Conservation (phyloP, 129 eudicot genomes). For the Smallanthus sonchifolius region DNA sequence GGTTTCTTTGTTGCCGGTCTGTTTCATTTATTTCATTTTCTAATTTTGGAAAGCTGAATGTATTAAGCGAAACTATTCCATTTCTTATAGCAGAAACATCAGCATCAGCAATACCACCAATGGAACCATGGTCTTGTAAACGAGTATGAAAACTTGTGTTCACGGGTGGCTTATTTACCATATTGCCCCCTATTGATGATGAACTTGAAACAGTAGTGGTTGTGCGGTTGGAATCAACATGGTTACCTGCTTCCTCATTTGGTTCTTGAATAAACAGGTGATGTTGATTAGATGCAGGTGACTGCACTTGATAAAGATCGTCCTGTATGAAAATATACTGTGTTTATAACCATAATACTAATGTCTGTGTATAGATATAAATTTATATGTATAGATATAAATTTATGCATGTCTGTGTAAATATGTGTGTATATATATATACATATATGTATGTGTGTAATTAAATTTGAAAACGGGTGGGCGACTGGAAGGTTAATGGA, state of each 20-base stretch:
- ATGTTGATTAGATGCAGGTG: slow-evolving; percentile 34
- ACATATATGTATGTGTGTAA: not conserved
- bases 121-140: slow-evolving; percentile 24
- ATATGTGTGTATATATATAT: no score
- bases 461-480: not conserved
- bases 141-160: slow-evolving; percentile 15
- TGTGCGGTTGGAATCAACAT: slow-evolving; percentile 19
- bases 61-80: slow-evolving; percentile 19
- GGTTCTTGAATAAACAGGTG: slow-evolving; percentile 18
- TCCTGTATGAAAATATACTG: slow-evolving; percentile 33
- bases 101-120: slow-evolving; percentile 14
- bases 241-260: slow-evolving; percentile 28
- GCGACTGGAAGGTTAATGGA: not conserved
- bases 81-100: slow-evolving; percentile 29
- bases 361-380: not conserved
- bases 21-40: slow-evolving; percentile 23
- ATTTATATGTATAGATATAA: no score
- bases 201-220: slow-evolving; percentile 37
- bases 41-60: slow-evolving; percentile 29
- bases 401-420: no score
- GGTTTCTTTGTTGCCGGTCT: slow-evolving; percentile 24
- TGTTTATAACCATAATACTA: slow-evolving; percentile 6
- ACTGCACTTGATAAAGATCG: slow-evolving; percentile 25
- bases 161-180: not conserved
- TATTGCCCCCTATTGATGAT: slow-evolving; percentile 20